Conservation (phyloP, 2,329 filamentous ascomycete species). For the Boeremia exigua region DNA sequence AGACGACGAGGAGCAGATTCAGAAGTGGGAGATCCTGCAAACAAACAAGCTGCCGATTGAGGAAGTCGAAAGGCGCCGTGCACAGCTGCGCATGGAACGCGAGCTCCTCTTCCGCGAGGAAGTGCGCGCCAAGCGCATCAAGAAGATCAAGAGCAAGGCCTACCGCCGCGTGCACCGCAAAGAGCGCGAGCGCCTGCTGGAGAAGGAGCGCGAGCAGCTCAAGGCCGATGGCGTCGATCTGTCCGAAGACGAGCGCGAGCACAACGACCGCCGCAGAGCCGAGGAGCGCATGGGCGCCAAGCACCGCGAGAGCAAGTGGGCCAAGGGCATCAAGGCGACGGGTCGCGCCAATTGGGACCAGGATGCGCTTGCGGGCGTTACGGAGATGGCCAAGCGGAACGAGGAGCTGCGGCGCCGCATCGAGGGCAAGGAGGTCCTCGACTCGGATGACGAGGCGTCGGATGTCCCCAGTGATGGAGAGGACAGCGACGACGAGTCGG, state of each 20-base stretch:
- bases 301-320: slow-evolving; percentile 90
- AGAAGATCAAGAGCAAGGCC: slow-evolving; percentile 98
- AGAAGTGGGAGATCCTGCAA: slow-evolving; percentile 72
- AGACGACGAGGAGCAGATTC: slow-evolving; percentile 66
- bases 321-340: slow-evolving; percentile 79
- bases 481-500: slow-evolving; percentile 62
- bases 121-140: slow-evolving; percentile 86
- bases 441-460: slow-evolving; percentile 57
- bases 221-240: slow-evolving; percentile 65
- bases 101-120: slow-evolving; percentile 90
- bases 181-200: slow-evolving; percentile 66
- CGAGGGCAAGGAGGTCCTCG: slow-evolving; percentile 69
- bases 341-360: slow-evolving; percentile 89
- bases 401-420: slow-evolving; percentile 82
- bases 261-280: slow-evolving; percentile 75
- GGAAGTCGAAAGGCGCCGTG: slow-evolving; percentile 74
- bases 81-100: slow-evolving; percentile 77
- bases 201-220: slow-evolving; percentile 64
- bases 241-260: slow-evolving; percentile 69
- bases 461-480: slow-evolving; percentile 57
- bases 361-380: slow-evolving; percentile 76
- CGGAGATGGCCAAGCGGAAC: slow-evolving; percentile 80
- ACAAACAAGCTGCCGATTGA: slow-evolving; percentile 74
- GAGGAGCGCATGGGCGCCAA: slow-evolving; percentile 84
- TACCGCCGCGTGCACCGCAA: slow-evolving; percentile 92